Evolutionary conservation across 768 basidiomycete species (phyloP), one percentile per base, ranked within the genome.

Genomic region (Russula ochroleuca): DNA sequence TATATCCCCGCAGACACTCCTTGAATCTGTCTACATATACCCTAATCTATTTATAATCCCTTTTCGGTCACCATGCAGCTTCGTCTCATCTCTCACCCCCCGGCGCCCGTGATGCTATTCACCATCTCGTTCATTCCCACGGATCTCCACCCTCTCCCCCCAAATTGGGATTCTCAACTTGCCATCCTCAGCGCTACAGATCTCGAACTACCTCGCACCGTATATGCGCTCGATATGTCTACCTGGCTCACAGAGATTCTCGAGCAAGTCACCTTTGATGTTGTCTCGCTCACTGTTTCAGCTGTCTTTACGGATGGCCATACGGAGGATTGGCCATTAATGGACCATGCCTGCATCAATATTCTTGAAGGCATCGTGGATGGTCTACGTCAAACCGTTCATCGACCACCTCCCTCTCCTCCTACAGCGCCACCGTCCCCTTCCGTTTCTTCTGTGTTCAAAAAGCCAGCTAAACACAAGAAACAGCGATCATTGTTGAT

Each of bases 401-500:
- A 81, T 51, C 74, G 43, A 77, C 80, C 57, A 67, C 72, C 51
- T 75, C 77, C 60, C 52, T 70, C 51, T 71, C 76, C 47, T 15
- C 40, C 59, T 28, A 28, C 28, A 2, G 49, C 65, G 41, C 48
- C 69, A 4, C 63, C 67, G 14, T 40, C 53, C 37, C 45, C 67
- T 8, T 48, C 65, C 37, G 48, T 64, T 37, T 68, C 74, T 41
- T 68, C 73, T 10, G 68, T 70, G 56, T 57, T 76, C 45, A 69
- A 69, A 48, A 81, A 78, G 69, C 68, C 68, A 3, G 69, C 75
- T 47, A 82, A 80, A 66, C 86, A 89, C 67, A 88, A 86, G 75
- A 87, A 84, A 68, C 84, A 87, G 68, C 79, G 84, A 49, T 90
- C 89, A 17, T 71, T 90, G 63, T 76, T 89, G 53, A 87, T 85